A percentile compares a stretch with the other conserved stretches of the same genome.
These are phyloP conservation scores for Teunomyces panamensis DNA, from an alignment of 805 yeast species.

Conservation along the genomic window DNA sequence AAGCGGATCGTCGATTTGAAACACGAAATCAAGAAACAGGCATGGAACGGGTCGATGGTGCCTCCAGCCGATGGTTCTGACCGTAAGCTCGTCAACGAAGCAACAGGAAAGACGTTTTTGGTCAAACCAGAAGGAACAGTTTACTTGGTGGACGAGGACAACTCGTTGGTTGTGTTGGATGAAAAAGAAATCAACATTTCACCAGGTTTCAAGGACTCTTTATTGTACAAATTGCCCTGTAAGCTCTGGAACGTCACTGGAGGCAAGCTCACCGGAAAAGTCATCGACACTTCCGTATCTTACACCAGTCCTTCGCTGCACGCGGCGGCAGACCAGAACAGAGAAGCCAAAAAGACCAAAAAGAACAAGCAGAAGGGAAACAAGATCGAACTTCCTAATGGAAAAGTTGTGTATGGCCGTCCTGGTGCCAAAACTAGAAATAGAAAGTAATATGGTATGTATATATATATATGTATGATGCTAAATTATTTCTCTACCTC, in stretches of 20 bases:
- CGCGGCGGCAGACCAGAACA: constrained; percentile 20
- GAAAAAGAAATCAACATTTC: constrained; percentile 44
- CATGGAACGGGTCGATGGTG: constrained; percentile 52
- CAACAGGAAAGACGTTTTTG: constrained; percentile 49
- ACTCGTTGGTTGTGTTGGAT: constrained; percentile 38
- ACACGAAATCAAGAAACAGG: constrained; percentile 48
- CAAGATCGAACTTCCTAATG: constrained; percentile 55
- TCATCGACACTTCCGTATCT: constrained; percentile 17
- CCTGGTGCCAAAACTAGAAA: constrained; percentile 5
- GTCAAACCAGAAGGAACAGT: constrained; percentile 59
- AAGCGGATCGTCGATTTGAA: constrained; percentile 54
- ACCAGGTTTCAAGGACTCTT: constrained; percentile 50
- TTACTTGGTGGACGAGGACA: constrained; percentile 42
- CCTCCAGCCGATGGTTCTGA: constrained; percentile 52
- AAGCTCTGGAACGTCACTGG: constrained; percentile 43
- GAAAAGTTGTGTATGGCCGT: constrained; percentile 49
- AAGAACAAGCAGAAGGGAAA: constrained; percentile 39
- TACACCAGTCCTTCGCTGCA: constrained; percentile 18
- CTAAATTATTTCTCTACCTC: background rate
- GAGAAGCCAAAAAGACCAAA: constrained; percentile 20
- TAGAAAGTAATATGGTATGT: constrained; percentile 1
- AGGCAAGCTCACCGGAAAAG: constrained; percentile 31
- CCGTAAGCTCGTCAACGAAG: constrained; percentile 39
- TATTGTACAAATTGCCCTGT: constrained; percentile 42
- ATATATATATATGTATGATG: background rate